These are phyloP conservation scores for Dendrobium chrysotoxum DNA, from an alignment of 106 monocot species.

Conservation along the genomic window DNA sequence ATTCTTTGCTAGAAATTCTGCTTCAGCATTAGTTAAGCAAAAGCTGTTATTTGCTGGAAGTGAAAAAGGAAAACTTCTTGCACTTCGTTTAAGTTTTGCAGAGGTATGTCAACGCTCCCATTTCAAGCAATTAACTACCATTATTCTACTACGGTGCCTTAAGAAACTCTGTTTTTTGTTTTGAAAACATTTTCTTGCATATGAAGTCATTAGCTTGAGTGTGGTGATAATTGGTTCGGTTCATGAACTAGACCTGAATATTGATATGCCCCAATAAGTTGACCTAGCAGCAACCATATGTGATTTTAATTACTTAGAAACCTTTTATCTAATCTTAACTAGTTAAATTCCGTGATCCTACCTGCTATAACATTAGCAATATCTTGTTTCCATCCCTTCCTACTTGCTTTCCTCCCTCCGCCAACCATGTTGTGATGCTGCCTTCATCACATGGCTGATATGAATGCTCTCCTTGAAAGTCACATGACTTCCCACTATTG, in stretches of 20 bases:
- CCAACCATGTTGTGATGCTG: too few relatives aligned
- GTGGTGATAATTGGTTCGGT: background rate
- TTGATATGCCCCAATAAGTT: background rate
- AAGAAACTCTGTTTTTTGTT: background rate
- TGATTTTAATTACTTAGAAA: too few relatives aligned
- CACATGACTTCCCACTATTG: too few relatives aligned
- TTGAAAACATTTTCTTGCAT: background rate
- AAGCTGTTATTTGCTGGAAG: conserved; percentile 91
- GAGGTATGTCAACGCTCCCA: conserved; percentile 35
- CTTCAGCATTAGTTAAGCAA: conserved; percentile 78
- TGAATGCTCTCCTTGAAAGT: too few relatives aligned
- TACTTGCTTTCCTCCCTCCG: too few relatives aligned
- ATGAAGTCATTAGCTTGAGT: background rate
- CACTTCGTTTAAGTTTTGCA: conserved; percentile 90
- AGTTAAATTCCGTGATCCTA: too few relatives aligned
- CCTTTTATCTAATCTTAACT: too few relatives aligned
- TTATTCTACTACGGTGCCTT: background rate
- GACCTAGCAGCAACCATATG: too few relatives aligned
- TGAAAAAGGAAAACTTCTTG: conserved; percentile 92
- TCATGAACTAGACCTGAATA: background rate
- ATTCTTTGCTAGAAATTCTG: conserved; percentile 66
- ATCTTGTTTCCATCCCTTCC: too few relatives aligned
- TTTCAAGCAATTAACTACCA: background rate
- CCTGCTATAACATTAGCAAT: too few relatives aligned
- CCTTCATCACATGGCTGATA: too few relatives aligned